Evolutionary conservation across 495 filamentous ascomycete species (phyloP), one percentile per base, ranked within the genome.

Genomic region (Viridothelium virens): DNA sequence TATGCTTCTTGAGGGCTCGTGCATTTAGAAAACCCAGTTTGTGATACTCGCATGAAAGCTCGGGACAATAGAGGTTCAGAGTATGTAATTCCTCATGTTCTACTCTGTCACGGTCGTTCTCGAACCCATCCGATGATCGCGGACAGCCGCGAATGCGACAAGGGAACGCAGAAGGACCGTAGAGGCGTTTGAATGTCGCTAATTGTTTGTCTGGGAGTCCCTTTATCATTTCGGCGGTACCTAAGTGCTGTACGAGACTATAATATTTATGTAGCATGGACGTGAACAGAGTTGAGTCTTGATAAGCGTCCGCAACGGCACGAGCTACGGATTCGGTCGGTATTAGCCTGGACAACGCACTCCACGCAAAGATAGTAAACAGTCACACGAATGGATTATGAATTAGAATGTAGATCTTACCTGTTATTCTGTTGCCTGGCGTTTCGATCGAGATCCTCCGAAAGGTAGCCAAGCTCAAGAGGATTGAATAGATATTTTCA

Each of bases 21-120:
- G 53, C 53, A 9, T 18, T 59, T 7, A 7, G 33, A 31, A 59
- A 59, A 59, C 53, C 53, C 31, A 59, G 36, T 59, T 59, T 59
- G 25, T 59, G 33, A 2, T 59, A 59, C 14, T 33, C 25, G 31
- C 53, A 59, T 9, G 53, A 59, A 33, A 59, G 31, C 33, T 59
- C 53, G 36, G 33, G 33, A 31, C 53, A 59, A 14, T 34, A 59
- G 25, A 59, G 53, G 53, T 59, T 59, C 31, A 59, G 14, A 59
- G 7, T 59, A 31, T 59, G 53, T 6, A 4, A 34, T 18, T 36
- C 36, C 53, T 59, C 53, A 59, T 59, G 53, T 59, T 59, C 53
- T 36, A 9, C 53, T 36, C 53, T 18, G 31, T 59, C 53, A 14
- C 31, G n/a, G 3, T 36, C 53, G 31, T 14, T 59, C 36, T 59